Conservation (phyloP, 2,329 filamentous ascomycete genomes). For the Boeremia exigua region DNA sequence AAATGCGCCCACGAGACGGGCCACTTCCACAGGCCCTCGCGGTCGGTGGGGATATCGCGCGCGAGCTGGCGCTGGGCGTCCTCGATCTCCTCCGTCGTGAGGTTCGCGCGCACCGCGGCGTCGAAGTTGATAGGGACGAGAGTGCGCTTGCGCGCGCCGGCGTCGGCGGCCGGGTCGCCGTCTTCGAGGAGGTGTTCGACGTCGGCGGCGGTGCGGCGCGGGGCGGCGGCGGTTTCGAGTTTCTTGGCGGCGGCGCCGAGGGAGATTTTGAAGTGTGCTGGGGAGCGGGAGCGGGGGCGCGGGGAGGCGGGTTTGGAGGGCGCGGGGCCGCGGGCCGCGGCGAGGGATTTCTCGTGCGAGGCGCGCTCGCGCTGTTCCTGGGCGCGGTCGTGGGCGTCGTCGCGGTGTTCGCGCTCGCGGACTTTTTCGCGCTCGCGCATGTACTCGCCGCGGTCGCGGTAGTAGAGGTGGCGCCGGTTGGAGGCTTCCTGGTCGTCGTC, state of each 20-base stretch:
- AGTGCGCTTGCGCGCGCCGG: conserved; percentile 71
- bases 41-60: conserved; percentile 86
- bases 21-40: conserved; percentile 90
- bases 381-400: conserved; percentile 82
- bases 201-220: conserved; percentile 84
- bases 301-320: no score
- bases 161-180: conserved; percentile 74
- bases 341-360: conserved; percentile 71
- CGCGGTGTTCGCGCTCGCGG: conserved; percentile 73
- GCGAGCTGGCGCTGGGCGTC: conserved; percentile 83
- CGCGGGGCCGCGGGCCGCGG: conserved; percentile 72
- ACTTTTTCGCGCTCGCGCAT: conserved; percentile 78
- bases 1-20: conserved; percentile 90
- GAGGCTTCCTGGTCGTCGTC: conserved; percentile 85
- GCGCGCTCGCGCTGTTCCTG: conserved; percentile 78
- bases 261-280: conserved; percentile 84
- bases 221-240: conserved; percentile 60
- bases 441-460: conserved; percentile 85
- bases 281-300: conserved; percentile 36
- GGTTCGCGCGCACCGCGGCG: conserved; percentile 49
- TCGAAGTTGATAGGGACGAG: conserved; percentile 61
- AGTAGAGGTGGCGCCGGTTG: conserved; percentile 79
- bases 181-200: conserved; percentile 94
- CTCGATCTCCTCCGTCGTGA: conserved; percentile 87
- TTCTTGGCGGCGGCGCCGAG: conserved; percentile 85